A percentile compares a stretch with the other conserved stretches of the same genome.
Evolutionary conservation across 2,329 filamentous ascomycete genomes (phyloP).

Genomic region (Calonectria montana): DNA sequence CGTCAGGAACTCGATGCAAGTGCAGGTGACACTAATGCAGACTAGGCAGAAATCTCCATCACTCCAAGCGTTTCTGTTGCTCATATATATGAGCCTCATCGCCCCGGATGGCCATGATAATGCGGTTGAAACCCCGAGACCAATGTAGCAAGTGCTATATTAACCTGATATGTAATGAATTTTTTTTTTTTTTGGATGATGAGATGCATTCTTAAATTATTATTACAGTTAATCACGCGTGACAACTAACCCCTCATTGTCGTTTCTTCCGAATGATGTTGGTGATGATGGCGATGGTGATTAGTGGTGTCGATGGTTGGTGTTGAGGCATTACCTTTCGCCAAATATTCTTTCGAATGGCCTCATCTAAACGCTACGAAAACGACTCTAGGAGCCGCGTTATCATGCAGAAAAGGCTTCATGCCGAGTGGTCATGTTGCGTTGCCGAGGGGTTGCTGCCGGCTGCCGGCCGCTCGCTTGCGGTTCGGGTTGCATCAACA

Average conservation of each 20-base stretch:
- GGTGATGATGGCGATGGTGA: not conserved
- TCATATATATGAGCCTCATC: not conserved
- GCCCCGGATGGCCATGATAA: not conserved
- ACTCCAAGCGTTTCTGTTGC: not conserved
- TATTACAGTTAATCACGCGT: no score
- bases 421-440: not conserved
- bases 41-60: not conserved
- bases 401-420: conserved; percentile 19
- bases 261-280: not conserved
- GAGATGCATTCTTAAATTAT: not conserved
- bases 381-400: conserved; percentile 7
- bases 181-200: no score
- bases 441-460: conserved; percentile 3
- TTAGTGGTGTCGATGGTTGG: conserved; percentile 24
- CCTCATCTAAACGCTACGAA: conserved; percentile 28
- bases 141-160: not conserved
- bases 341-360: not conserved
- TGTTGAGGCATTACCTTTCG: not conserved
- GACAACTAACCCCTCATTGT: not conserved
- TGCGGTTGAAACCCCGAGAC: not conserved
- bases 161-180: no score
- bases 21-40: not conserved
- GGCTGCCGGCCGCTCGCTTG: not conserved
- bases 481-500: conserved; percentile 8
- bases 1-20: not conserved